Percentiles rank a stretch among this genome's conserved stretches.
Evolutionary conservation across 2,329 filamentous ascomycete species (phyloP).

Genomic region (Colletotrichum sp.): DNA sequence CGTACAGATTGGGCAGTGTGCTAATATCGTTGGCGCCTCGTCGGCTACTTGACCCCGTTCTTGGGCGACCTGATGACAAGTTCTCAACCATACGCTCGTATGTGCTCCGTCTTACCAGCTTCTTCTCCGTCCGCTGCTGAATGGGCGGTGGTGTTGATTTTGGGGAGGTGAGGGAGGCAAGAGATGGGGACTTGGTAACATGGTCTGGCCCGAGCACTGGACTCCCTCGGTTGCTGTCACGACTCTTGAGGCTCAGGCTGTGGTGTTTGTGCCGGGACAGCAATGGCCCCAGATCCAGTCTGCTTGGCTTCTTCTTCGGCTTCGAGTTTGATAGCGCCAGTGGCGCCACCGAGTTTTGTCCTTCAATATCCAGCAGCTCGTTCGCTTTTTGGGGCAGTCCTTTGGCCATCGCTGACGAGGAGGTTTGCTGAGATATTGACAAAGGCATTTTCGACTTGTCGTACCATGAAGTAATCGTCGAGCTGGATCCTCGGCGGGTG

Average conservation of each 20-base stretch:
- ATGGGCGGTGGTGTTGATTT: conserved; percentile 27
- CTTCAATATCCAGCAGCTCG: conserved; percentile 52
- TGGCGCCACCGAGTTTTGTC: conserved; percentile 26
- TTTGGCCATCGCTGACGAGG: conserved; percentile 63
- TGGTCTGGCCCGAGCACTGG: conserved; percentile 39
- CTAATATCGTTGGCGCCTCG: conserved; percentile 27
- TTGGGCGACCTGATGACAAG: conserved; percentile 15
- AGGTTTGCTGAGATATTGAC: conserved; percentile 64
- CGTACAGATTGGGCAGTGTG: conserved; percentile 57
- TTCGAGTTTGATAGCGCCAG: conserved; percentile 27
- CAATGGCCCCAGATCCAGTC: conserved; percentile 53
- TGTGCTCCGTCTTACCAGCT: conserved; percentile 38
- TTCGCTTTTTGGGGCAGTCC: conserved; percentile 55
- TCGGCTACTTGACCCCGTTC: conserved; percentile 8
- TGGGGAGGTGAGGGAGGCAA: conserved; percentile 41
- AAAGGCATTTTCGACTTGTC: conserved; percentile 61
- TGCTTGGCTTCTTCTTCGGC: conserved; percentile 54
- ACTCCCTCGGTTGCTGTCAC: not conserved
- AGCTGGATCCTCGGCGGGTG: conserved; percentile 55
- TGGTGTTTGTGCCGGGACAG: conserved; percentile 36
- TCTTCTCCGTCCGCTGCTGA: conserved; percentile 29
- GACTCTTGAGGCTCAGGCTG: conserved; percentile 14
- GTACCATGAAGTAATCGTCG: conserved; percentile 63
- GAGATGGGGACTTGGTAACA: conserved; percentile 46
- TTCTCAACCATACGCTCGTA: conserved; percentile 30